Base-by-base conservation (phyloP, 2,329 filamentous ascomycete genomes). In the Thermoascus crustaceus region DNA sequence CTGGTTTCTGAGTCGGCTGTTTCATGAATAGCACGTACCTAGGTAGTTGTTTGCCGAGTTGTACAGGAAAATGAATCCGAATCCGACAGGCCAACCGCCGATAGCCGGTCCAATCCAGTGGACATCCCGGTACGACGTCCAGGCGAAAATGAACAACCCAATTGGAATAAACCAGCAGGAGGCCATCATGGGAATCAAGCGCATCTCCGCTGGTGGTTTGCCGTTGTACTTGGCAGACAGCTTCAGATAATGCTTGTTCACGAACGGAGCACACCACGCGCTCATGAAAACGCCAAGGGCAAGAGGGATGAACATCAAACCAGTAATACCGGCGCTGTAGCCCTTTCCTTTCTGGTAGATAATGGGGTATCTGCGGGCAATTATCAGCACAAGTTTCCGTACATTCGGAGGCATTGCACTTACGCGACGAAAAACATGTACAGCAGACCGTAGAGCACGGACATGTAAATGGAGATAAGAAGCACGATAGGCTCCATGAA, bases 401-500 rank as follows among this genome's bases (percentile, higher is more conserved):
- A 34, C 14, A 18, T 4, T 20, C 14, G 18, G 7, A 11, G 18
- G 9, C 3, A 25, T 75, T 20, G 76, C 74, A 82, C 39, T 50
- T 56, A 63, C 46, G 66, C 62, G 40, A 67, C 56, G 39, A 69
- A 72, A 50, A 71, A 71, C 67, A 72, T 71, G 53, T 72, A 71
- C 20, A 60, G 64, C 3, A 71, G 46, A 5, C 66, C 65, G 34
- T 67, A 66, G 1, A 89, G 70, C 1, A 91, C 82, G 2, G 77
- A 81, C 84, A 91, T 93, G 68, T 93, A 94, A 2, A 93, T 46
- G 1, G 80, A 78, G 49, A 94, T 81, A 50, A 91, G 76, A 46
- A 94, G 75, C 32, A 94, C 85, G 51, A 94, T 94, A 24, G 83
- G 76, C 59, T 94, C 86, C 41, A 73, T 65, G 59, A 91, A 89